phyloP scores from a whole-genome alignment of 345 rosid genomes.

The Erucastrum elatum region DNA sequence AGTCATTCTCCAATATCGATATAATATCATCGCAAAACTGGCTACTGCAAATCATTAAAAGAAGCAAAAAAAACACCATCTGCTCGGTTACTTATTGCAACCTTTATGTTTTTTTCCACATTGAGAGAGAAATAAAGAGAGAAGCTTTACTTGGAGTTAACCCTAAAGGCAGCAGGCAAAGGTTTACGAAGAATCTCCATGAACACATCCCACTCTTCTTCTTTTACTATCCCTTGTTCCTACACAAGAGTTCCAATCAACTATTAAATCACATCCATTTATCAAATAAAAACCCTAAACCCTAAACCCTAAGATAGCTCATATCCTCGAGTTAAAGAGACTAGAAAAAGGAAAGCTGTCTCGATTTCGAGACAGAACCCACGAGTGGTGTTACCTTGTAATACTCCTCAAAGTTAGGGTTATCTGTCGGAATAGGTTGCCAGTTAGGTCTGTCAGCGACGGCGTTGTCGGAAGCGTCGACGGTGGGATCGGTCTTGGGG shows the following conservation, averaged over 20 bases:
- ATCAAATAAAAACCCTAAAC: conserved; percentile 1
- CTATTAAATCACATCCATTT: not conserved
- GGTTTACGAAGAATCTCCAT: conserved; percentile 75
- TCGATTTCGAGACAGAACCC: not conserved
- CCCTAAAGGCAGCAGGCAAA: conserved; percentile 92
- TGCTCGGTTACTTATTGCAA: too few relatives aligned
- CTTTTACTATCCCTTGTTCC: conserved; percentile 80
- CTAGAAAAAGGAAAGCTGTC: not conserved
- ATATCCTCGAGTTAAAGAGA: not conserved
- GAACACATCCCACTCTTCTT: conserved; percentile 83
- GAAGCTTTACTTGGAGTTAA: conserved; percentile 64
- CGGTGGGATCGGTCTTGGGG: conserved; percentile 55
- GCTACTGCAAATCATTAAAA: conserved; percentile 47
- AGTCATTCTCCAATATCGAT: conserved; percentile 77
- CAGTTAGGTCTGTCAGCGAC: conserved; percentile 27
- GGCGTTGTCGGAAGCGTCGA: conserved; percentile 40
- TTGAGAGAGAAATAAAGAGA: too few relatives aligned
- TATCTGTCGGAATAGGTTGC: conserved; percentile 56
- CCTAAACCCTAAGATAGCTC: not conserved
- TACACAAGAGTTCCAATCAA: conserved; percentile 23
- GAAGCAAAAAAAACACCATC: too few relatives aligned
- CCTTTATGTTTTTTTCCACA: too few relatives aligned
- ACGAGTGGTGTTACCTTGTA: conserved; percentile 60
- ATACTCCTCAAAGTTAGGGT: conserved; percentile 77
- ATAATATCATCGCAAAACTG: conserved; percentile 77